phyloP scores from a whole-genome alignment of 1,284 basidiomycete species.

The Porogramme epimiltina region DNA sequence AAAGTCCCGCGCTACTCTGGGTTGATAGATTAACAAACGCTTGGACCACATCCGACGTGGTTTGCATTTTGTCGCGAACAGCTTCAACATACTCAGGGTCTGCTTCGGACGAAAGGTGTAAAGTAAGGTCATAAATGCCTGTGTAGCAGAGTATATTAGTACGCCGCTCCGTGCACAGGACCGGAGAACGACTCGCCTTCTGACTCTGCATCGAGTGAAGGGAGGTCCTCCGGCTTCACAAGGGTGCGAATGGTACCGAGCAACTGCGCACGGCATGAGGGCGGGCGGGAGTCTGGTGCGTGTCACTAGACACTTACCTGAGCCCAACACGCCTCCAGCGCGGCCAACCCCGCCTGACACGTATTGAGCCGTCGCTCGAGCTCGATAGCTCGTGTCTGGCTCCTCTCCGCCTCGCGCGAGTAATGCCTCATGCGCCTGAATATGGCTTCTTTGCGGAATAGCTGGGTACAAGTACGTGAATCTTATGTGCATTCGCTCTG shows the following conservation, averaged over 20 bases:
- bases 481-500: slow-evolving; percentile 50
- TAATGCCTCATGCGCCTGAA: slow-evolving; percentile 92
- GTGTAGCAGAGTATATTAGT: slow-evolving; percentile 2
- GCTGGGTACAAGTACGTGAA: slow-evolving; percentile 13
- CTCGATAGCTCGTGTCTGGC: slow-evolving; percentile 66
- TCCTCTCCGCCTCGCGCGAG: slow-evolving; percentile 78
- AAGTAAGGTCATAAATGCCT: slow-evolving; percentile 55
- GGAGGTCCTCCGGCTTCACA: slow-evolving; percentile 55
- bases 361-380: slow-evolving; percentile 74
- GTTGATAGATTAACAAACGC: slow-evolving; percentile 54
- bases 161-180: slow-evolving; percentile 6
- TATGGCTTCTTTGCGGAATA: slow-evolving; percentile 85
- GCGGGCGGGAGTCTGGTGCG: slow-evolving; percentile 6
- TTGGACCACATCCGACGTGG: slow-evolving; percentile 61
- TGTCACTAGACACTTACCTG: slow-evolving; percentile 54
- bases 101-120: slow-evolving; percentile 51
- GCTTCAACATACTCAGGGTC: slow-evolving; percentile 46
- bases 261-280: slow-evolving; percentile 45
- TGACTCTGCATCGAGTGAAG: slow-evolving; percentile 44
- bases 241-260: slow-evolving; percentile 68
- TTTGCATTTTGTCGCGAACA: slow-evolving; percentile 56
- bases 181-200: slow-evolving; percentile 38
- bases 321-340: slow-evolving; percentile 88
- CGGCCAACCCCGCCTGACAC: slow-evolving; percentile 79
- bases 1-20: slow-evolving; percentile 31